phyloP scores from a whole-genome alignment of 257 asterid genomes.

The Ballota nigra region DNA sequence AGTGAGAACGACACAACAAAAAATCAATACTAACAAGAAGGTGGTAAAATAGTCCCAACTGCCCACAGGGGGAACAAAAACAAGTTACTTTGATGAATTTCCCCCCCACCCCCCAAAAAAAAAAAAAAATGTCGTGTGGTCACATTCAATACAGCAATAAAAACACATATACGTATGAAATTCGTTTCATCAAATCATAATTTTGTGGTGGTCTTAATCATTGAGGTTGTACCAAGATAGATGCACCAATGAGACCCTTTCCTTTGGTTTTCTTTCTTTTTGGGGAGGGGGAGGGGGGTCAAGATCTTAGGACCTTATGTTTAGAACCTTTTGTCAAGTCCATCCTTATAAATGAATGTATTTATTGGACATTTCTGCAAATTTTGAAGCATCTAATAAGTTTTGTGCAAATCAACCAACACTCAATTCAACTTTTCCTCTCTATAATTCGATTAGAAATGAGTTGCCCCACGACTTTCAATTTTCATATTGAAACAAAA shows the following conservation, averaged over 20 bases:
- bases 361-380: too few species aligned
- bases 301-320: too few species aligned
- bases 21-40: slow-evolving; percentile 27
- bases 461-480: background rate
- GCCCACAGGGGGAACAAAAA: slow-evolving; percentile 17
- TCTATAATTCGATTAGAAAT: background rate
- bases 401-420: background rate
- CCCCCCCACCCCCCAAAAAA: slow-evolving; percentile 10
- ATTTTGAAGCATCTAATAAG: background rate
- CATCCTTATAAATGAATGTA: background rate
- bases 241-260: slow-evolving; percentile 3
- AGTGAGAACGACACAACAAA: slow-evolving; percentile 22
- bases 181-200: slow-evolving; percentile 8
- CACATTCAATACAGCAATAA: slow-evolving; percentile 23
- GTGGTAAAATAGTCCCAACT: slow-evolving; percentile 29
- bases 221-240: slow-evolving; percentile 16
- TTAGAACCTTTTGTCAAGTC: too few species aligned
- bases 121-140: slow-evolving; percentile 19
- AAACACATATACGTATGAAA: background rate
- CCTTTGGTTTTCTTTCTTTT: background rate
- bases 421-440: too few species aligned
- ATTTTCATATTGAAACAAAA: too few species aligned
- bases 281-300: background rate
- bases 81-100: slow-evolving; percentile 24
- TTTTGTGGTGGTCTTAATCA: slow-evolving; percentile 20